A percentile compares a stretch with the other conserved stretches of the same genome.
Conservation (phyloP, 2,329 filamentous ascomycete species). For the Fusarium burgessii region DNA sequence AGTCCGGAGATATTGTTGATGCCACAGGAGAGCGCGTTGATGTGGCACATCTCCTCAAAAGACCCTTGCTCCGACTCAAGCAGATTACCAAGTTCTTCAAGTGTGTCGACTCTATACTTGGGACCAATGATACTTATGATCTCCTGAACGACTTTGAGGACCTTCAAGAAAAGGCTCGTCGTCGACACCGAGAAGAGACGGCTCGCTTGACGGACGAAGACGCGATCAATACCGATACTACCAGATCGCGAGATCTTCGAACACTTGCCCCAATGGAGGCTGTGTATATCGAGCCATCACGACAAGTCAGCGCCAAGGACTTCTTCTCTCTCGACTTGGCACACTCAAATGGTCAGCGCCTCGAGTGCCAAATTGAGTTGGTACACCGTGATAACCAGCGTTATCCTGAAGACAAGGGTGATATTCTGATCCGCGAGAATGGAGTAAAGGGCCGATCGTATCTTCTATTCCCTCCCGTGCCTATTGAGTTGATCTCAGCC, state of each 20-base stretch:
- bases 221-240: constrained; percentile 84
- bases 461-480: constrained; percentile 92
- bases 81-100: constrained; percentile 87
- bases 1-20: constrained; percentile 75
- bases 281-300: constrained; percentile 78
- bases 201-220: constrained; percentile 86
- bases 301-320: constrained; percentile 90
- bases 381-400: constrained; percentile 83
- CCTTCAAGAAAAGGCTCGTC: constrained; percentile 81
- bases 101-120: constrained; percentile 68
- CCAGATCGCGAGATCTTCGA: constrained; percentile 80
- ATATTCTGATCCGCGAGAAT: constrained; percentile 93
- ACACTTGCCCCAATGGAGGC: constrained; percentile 78
- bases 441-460: constrained; percentile 78
- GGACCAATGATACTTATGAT: constrained; percentile 59
- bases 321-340: constrained; percentile 86
- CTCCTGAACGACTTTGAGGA: constrained; percentile 69
- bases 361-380: constrained; percentile 90
- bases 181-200: constrained; percentile 70
- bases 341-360: constrained; percentile 89
- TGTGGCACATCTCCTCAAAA: constrained; percentile 91
- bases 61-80: constrained; percentile 88
- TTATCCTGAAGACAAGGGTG: constrained; percentile 76
- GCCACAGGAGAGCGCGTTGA: constrained; percentile 90
- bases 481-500: constrained; percentile 79